A percentile compares a stretch with the other conserved stretches of the same genome.
Conservation (phyloP, 371 early-diverging fungal genomes). For the Rhizopus delemar region DNA sequence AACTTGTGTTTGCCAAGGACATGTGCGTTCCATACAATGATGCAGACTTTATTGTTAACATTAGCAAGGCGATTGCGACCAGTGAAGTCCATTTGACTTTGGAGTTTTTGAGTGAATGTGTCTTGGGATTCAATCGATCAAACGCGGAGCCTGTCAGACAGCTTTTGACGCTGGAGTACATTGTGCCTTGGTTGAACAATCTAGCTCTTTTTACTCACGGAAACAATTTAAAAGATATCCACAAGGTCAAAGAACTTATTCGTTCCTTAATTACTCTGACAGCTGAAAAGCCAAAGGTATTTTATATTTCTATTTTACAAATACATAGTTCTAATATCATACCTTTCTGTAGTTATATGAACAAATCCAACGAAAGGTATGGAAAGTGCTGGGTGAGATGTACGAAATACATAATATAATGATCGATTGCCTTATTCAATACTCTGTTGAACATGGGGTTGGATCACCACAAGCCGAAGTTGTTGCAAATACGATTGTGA, state of each 20-base stretch:
- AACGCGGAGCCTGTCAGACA: slow-evolving; percentile 58
- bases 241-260: slow-evolving; percentile 71
- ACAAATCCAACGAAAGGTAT: slow-evolving; percentile 78
- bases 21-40: slow-evolving; percentile 88
- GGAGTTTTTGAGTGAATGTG: slow-evolving; percentile 84
- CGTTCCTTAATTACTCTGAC: slow-evolving; percentile 76
- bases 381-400: slow-evolving; percentile 72
- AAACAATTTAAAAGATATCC: slow-evolving; percentile 15
- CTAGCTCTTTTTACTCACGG: slow-evolving; percentile 59
- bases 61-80: slow-evolving; percentile 74
- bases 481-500: slow-evolving; percentile 79
- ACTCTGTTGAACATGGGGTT: slow-evolving; percentile 76
- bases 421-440: slow-evolving; percentile 73
- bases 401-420: slow-evolving; percentile 77
- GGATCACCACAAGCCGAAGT: slow-evolving; percentile 78
- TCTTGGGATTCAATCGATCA: slow-evolving; percentile 75
- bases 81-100: slow-evolving; percentile 78
- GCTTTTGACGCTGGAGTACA: slow-evolving; percentile 79
- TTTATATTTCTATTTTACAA: slow-evolving; percentile 7
- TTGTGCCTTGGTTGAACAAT: slow-evolving; percentile 87
- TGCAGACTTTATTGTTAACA: slow-evolving; percentile 70
- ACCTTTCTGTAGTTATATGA: slow-evolving; percentile 59
- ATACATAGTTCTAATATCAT: background rate
- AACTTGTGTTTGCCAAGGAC: slow-evolving; percentile 74
- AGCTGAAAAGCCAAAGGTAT: slow-evolving; percentile 67